These are phyloP conservation scores for Saprolegnia diclina DNA, from an alignment of 352 stramenopile genomes.

Conservation along the genomic window DNA sequence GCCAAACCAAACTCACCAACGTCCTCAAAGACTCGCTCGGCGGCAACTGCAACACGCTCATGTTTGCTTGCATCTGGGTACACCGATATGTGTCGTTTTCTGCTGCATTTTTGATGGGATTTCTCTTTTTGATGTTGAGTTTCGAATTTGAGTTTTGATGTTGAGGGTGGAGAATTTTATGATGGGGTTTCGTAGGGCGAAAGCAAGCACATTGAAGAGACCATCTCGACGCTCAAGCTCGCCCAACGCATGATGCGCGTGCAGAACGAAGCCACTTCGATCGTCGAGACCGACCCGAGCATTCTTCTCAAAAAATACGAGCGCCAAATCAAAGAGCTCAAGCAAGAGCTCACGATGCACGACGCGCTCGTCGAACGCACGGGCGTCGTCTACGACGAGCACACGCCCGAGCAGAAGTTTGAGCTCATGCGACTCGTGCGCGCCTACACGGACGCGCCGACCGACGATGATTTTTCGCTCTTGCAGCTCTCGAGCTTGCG, in stretches of 20 bases:
- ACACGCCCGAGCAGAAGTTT: conserved; percentile 88
- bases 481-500: conserved; percentile 79
- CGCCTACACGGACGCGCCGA: conserved; percentile 68
- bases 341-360: conserved; percentile 92
- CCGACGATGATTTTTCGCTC: conserved; percentile 59
- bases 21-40: conserved; percentile 91
- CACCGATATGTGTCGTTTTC: background rate
- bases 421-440: conserved; percentile 61
- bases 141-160: background rate
- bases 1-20: conserved; percentile 94
- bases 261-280: conserved; percentile 81
- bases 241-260: conserved; percentile 92
- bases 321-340: conserved; percentile 87
- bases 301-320: conserved; percentile 88
- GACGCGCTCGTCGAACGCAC: conserved; percentile 87
- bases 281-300: conserved; percentile 81
- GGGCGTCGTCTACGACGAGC: conserved; percentile 81
- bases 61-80: conserved; percentile 92
- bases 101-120: background rate
- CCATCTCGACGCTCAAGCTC: conserved; percentile 90
- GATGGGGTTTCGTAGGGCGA: conserved; percentile 50
- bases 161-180: conserved; percentile 10
- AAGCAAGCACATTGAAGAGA: conserved; percentile 88
- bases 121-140: background rate
- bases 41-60: conserved; percentile 93